Percentiles rank a stretch among this genome's conserved stretches.
These are phyloP conservation scores for Camillea tinctor DNA, from an alignment of 2,329 filamentous ascomycete genomes.

Conservation along the genomic window DNA sequence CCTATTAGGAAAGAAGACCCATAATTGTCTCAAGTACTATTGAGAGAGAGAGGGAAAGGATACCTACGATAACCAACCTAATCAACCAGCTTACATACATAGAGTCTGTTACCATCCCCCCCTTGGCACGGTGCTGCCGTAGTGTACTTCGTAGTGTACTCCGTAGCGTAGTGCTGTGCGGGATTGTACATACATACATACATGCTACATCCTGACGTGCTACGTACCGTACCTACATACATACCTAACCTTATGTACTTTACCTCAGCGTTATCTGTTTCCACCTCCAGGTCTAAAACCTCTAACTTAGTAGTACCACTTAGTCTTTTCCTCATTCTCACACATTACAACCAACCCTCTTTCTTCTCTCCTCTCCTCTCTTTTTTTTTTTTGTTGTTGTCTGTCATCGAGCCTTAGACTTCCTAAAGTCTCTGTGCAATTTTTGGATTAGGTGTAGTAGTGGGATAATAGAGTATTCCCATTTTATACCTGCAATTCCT, in stretches of 20 bases:
- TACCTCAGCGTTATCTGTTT: neutral
- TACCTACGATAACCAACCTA: neutral
- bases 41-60: neutral
- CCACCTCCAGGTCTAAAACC: neutral
- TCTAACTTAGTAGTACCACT: neutral
- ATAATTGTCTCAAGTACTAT: neutral
- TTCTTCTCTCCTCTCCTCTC: constrained; percentile 12
- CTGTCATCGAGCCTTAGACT: neutral
- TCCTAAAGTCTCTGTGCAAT: constrained; percentile 8
- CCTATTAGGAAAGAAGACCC: neutral
- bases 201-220: neutral
- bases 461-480: constrained; percentile 8
- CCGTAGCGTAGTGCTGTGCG: too few relatives aligned
- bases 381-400: neutral
- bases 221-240: neutral
- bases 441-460: constrained; percentile 17
- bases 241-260: too few relatives aligned
- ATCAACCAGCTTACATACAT: neutral
- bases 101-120: neutral
- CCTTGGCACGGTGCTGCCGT: too few relatives aligned
- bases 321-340: neutral
- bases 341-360: constrained; percentile 2
- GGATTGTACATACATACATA: neutral
- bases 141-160: too few relatives aligned
- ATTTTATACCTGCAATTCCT: neutral